Percentiles rank a stretch among this genome's conserved stretches.
Conservation (phyloP, 2,329 filamentous ascomycete genomes). For the Sporothrix luriei region DNA sequence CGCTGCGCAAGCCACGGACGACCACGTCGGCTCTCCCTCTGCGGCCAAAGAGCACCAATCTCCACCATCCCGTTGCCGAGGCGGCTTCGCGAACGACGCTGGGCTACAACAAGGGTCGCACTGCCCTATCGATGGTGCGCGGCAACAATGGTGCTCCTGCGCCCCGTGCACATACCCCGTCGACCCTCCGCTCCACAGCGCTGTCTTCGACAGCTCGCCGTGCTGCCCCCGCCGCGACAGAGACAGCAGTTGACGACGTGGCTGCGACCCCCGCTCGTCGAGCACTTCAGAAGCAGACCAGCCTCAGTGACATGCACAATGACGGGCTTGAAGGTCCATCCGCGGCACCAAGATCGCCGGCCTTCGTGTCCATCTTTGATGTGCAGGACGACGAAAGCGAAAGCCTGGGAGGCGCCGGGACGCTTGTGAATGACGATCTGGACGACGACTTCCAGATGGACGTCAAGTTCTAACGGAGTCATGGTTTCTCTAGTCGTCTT, state of each 20-base stretch:
- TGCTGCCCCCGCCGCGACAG: not conserved
- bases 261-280: slow-evolving; percentile 3
- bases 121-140: slow-evolving; percentile 53
- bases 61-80: slow-evolving; percentile 50
- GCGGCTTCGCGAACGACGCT: slow-evolving; percentile 77
- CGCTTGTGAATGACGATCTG: slow-evolving; percentile 47
- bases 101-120: slow-evolving; percentile 79
- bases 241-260: not conserved
- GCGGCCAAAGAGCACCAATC: slow-evolving; percentile 28
- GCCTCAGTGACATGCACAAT: slow-evolving; percentile 16
- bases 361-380: slow-evolving; percentile 63
- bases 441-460: slow-evolving; percentile 62
- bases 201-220: not conserved
- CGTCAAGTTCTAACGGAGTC: slow-evolving; percentile 40
- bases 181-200: slow-evolving; percentile 12
- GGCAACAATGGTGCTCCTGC: slow-evolving; percentile 36
- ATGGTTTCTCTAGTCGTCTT: not conserved
- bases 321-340: slow-evolving; percentile 38
- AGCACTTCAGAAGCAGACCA: not conserved
- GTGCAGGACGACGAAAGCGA: slow-evolving; percentile 51
- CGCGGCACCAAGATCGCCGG: slow-evolving; percentile 47
- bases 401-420: slow-evolving; percentile 43
- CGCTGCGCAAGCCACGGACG: slow-evolving; percentile 29
- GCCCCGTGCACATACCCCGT: slow-evolving; percentile 44
- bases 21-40: slow-evolving; percentile 26